phyloP scores from a whole-genome alignment of 192 early-diverging fungal genomes.

The Coemansia sp. region DNA sequence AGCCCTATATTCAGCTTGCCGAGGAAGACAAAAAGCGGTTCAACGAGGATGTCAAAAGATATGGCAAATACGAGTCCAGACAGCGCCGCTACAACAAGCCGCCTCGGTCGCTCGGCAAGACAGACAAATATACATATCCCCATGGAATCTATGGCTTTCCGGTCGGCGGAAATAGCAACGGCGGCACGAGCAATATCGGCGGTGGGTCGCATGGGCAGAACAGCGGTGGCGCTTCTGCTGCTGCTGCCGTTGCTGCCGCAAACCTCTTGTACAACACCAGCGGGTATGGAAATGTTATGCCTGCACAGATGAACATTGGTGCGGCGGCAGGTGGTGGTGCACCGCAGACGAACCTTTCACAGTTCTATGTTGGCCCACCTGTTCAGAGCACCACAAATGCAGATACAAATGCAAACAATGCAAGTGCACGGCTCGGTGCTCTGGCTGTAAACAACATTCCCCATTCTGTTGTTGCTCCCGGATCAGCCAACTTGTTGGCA shows the following conservation, averaged over 20 bases:
- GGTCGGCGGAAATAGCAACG: neutral
- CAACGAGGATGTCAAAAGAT: conserved; percentile 48
- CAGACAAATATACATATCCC: neutral
- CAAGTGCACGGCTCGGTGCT: neutral
- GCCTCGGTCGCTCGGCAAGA: conserved; percentile 3
- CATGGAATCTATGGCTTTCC: neutral
- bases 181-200: neutral
- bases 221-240: conserved; percentile 9
- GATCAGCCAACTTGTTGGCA: neutral
- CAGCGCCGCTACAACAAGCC: conserved; percentile 49
- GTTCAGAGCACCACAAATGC: neutral
- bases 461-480: neutral
- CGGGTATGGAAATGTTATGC: conserved; percentile 11
- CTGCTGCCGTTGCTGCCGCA: conserved; percentile 23
- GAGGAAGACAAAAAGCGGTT: conserved; percentile 53
- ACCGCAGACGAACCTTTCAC: conserved; percentile 1
- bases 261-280: conserved; percentile 2
- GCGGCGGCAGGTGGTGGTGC: neutral
- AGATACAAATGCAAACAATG: neutral
- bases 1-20: conserved; percentile 44
- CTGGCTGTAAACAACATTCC: conserved; percentile 4
- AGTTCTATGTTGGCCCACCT: neutral
- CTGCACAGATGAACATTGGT: conserved; percentile 4
- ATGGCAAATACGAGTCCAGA: conserved; percentile 54
- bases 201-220: neutral